Base-by-base conservation (phyloP, 2,329 filamentous ascomycete genomes). In the Macrophomina tecta region DNA sequence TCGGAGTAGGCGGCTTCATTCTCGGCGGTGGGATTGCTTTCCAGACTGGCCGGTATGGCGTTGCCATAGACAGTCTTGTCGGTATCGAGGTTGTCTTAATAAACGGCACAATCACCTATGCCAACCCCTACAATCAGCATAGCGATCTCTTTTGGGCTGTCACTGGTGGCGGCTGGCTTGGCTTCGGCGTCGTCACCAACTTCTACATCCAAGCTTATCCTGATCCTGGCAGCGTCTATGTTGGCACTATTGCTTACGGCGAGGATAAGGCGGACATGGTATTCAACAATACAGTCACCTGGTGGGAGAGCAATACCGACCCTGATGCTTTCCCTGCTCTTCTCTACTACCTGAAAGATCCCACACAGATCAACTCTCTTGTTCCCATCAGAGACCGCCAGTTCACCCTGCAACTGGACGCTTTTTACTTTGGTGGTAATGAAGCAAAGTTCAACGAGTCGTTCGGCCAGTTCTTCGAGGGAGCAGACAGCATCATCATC, bases 111-210 rank as follows among this genome's bases (percentile, higher is more conserved):
- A 68, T 81, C 23, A 72, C 79, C 36, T 71, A 81, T 32, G 81
- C 75, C 14, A 82, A 78, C 48, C 70, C 73, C 0, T 65, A 65
- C 62, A 70, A 70, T 66, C 72, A 72, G 56, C 69, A 74, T 46
- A 60, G 72, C 4, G 79, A 82, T 58, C 75, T 82, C 1, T 65
- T 65, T 49, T 82, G 73, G 69, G 73, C 72, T 53, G 80, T 80
- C 28, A 69, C 82, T 46, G 81, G 81, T 68, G 80, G 80, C 3
- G 80, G 80, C n/a, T 77, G 75, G 65, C 78, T 73, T 66, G 81
- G 82, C 69, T 82, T 82, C 61, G 80, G 80, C 3, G 70, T 82
- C 4, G 79, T 82, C 14, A 81, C 80, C 1, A 72, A 77, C 3
- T 81, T 82, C 60, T 78, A 80, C 58, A 55, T 81, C 5, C 70